Percentiles rank a stretch among this genome's conserved stretches.
phyloP scores from a whole-genome alignment of 2,329 filamentous ascomycete genomes.

The Parafenestella ontariensis region DNA sequence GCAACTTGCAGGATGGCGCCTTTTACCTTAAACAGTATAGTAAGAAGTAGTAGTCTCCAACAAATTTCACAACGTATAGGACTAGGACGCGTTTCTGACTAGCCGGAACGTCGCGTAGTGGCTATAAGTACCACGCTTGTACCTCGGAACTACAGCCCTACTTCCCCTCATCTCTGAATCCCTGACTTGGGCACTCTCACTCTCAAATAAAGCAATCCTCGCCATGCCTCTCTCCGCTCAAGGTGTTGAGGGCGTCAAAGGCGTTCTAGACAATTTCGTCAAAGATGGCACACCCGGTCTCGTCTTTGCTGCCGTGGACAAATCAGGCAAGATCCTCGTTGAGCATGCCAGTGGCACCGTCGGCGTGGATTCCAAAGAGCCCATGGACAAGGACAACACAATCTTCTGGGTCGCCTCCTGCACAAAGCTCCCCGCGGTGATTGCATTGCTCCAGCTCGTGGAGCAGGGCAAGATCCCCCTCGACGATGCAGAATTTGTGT shows the following conservation, averaged over 20 bases:
- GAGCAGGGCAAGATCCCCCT: conserved; percentile 47
- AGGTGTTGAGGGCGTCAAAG: conserved; percentile 44
- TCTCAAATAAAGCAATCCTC: background rate
- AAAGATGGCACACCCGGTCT: conserved; percentile 51
- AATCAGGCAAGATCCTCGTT: conserved; percentile 51
- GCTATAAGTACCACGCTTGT: background rate
- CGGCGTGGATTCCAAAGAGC: conserved; percentile 51
- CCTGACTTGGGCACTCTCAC: background rate
- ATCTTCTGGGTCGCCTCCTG: conserved; percentile 66
- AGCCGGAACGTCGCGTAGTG: background rate
- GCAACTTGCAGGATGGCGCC: too few species aligned
- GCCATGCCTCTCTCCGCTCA: conserved; percentile 43
- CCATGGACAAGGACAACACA: conserved; percentile 64
- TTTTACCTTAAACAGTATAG: background rate
- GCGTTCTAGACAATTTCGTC: conserved; percentile 42
- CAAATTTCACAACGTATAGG: background rate
- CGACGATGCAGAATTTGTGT: conserved; percentile 43
- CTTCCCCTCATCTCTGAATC: background rate
- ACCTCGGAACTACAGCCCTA: background rate
- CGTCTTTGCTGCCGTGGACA: conserved; percentile 56
- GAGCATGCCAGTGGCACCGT: conserved; percentile 53
- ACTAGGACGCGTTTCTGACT: background rate
- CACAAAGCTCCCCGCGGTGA: conserved; percentile 50
- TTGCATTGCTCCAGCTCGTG: conserved; percentile 45
- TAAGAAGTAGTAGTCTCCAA: background rate